Base-by-base conservation (phyloP, 1,139 yeast species). In the Taphrina wiesneri region DNA sequence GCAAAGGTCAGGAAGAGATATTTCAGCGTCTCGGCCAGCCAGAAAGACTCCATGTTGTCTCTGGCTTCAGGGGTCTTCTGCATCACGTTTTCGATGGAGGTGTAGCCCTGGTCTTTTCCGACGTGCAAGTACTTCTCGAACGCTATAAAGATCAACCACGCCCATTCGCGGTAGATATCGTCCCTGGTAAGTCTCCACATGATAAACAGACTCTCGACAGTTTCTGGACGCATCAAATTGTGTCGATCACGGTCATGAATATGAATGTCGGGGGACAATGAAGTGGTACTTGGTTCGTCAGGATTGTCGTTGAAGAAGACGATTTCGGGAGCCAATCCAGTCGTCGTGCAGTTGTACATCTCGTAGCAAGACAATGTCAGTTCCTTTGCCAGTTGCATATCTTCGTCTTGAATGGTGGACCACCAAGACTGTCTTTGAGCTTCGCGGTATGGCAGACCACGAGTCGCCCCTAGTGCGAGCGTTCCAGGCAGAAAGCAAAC, bases 401-500 rank as follows among this genome's bases (percentile, higher is more conserved):
- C 96, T 19, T 77, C 77, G 69, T 83, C 83, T 66, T 81, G 81
- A 2, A 72, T 70, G 1, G 75, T 71, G 43, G 81, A 77, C 88
- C 88, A 85, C 11, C 74, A 70, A 26, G 76, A 71, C 26, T 75
- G 66, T 49, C 43, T 54, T 46, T n/a, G 59, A 49, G 67, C 71
- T 9, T 82, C 83, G 2, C 77, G 78, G 43, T 86, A 74, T 0
- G 85, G 77, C 54, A 79, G 73, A 13, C 98, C 98, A 59, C 83
- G 84, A 2, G 95, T 92, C 19, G 97, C 96, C 32, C 97, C 97
- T 63, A 91, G 78, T 0, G 97, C 96, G 70, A 91, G 82, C 72
- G 89, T 82, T 0, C 97, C 97, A 66, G 97, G 97, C 73, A 90
- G 86, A 77, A 90, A 91, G 76, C 98, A 92, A 25, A 90, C 97